Conservation (phyloP, 192 early-diverging fungal species). For the Linnemannia hyalina region DNA sequence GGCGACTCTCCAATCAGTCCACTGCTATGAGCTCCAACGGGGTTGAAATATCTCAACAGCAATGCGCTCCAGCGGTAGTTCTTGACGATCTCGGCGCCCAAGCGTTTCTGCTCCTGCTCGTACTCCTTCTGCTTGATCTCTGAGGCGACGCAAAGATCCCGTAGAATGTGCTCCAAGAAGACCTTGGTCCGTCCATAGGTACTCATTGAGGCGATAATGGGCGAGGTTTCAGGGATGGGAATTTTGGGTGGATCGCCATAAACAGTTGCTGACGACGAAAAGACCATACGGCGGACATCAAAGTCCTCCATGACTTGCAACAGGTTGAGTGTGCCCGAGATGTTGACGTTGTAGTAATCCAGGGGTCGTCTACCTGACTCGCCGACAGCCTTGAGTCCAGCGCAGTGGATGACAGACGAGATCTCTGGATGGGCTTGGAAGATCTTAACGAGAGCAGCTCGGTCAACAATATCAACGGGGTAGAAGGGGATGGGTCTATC, state of each 20-base stretch:
- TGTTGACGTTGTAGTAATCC: conserved; percentile 94
- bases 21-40: conserved; percentile 90
- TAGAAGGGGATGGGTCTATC: conserved; percentile 76
- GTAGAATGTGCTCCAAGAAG: conserved; percentile 86
- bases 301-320: conserved; percentile 86
- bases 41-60: conserved; percentile 85
- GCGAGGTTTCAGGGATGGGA: conserved; percentile 79
- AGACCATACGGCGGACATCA: conserved; percentile 90
- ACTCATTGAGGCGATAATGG: conserved; percentile 80
- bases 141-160: conserved; percentile 75
- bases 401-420: conserved; percentile 84
- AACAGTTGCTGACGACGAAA: conserved; percentile 94
- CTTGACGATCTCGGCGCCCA: not conserved
- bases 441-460: conserved; percentile 71
- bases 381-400: conserved; percentile 90
- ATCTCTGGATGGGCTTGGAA: conserved; percentile 77
- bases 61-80: conserved; percentile 40
- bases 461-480: conserved; percentile 83
- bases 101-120: not conserved
- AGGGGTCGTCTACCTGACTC: conserved; percentile 85
- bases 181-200: conserved; percentile 98
- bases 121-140: conserved; percentile 47
- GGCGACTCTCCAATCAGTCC: conserved; percentile 95
- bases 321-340: conserved; percentile 87
- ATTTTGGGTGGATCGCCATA: conserved; percentile 83